Base-by-base conservation (phyloP, 2,329 filamentous ascomycete genomes). In the Fusarium sp. region DNA sequence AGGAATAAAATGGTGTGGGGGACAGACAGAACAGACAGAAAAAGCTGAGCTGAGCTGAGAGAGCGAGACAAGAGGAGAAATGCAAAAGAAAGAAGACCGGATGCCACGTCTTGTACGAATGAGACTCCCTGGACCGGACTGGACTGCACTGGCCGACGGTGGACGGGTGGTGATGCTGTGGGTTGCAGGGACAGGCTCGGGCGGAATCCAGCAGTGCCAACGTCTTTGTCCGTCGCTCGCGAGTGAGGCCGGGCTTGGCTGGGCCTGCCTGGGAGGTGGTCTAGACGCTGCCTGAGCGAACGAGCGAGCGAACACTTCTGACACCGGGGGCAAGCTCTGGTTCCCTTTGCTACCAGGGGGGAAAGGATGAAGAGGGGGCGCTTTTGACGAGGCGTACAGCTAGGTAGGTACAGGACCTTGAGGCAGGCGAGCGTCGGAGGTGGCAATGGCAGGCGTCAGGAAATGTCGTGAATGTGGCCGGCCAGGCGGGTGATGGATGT, bases 51-150 rank as follows among this genome's bases (percentile, higher is more conserved):
- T 48, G 50, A 73, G 37, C 62, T 22, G 68, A 74, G 65, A 50
- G 64, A 71, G 48, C 48, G 61, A 71, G 66, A 64, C 59, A 67
- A 56, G 67, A 64, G 43, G 60, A 68, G 37, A 70, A 69, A 68
- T 67, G 60, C 52, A 71, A 67, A 72, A 72, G 67, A 73, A 68
- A 72, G 73, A 70, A 67, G 48, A 54, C 48, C 60, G 68, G 76
- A 78, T 77, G 76, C 76, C 75, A 78, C 73, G 76, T 73, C 76
- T 78, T 69, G 74, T 76, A 74, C 65, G 73, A 76, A 73, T 76
- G 72, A 71, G 68, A 75, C 73, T 71, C 67, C 64, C 61, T 76
- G 56, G 69, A 48, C 58, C 60, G 45, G 56, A 54, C 64, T 59
- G 52, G 35, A 56, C 57, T 57, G 63, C 29, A 39, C 54, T 52